Evolutionary conservation across 2,329 filamentous ascomycete species (phyloP).

Genomic region (Cyanodermella asteris): DNA sequence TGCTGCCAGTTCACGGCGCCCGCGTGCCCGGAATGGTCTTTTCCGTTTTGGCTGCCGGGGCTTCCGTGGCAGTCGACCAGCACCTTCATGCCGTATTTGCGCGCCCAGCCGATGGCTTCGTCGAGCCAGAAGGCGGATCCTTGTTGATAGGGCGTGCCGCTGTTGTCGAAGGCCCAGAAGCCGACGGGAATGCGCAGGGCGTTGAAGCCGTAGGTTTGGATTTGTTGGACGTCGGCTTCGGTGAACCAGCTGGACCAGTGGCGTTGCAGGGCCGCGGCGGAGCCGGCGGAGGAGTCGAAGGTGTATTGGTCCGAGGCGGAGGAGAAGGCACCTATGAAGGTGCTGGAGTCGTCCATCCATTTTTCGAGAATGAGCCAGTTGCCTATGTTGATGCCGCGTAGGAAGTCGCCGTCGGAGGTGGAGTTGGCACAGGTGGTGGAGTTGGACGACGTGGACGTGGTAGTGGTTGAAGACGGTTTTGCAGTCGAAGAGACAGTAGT

Average conservation of each 20-base stretch:
- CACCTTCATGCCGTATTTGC: conserved; percentile 23
- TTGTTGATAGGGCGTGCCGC: conserved; percentile 19
- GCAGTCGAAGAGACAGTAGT: background rate
- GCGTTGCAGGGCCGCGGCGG: conserved; percentile 12
- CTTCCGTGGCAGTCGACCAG: conserved; percentile 27
- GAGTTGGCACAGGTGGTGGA: background rate
- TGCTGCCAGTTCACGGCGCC: conserved; percentile 12
- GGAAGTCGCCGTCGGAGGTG: conserved; percentile 1
- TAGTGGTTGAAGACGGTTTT: background rate
- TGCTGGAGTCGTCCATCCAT: conserved; percentile 15
- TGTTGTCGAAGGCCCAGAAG: conserved; percentile 28
- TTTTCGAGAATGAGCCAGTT: conserved; percentile 14
- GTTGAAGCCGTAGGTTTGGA: conserved; percentile 20
- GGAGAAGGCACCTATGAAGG: conserved; percentile 13
- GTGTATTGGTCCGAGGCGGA: conserved; percentile 17
- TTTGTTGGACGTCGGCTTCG: conserved; percentile 18
- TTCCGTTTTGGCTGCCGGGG: conserved; percentile 19
- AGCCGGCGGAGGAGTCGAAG: conserved; percentile 15
- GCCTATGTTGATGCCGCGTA: conserved; percentile 13
- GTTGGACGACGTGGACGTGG: conserved; percentile 1
- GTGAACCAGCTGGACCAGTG: conserved; percentile 12
- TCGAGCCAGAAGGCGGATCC: conserved; percentile 26
- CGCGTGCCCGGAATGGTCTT: conserved; percentile 14
- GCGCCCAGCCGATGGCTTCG: conserved; percentile 25
- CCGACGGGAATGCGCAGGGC: conserved; percentile 27